A percentile compares a stretch with the other conserved stretches of the same genome.
Conservation (phyloP, 2,329 filamentous ascomycete species). For the Paramyrothecium roridum region DNA sequence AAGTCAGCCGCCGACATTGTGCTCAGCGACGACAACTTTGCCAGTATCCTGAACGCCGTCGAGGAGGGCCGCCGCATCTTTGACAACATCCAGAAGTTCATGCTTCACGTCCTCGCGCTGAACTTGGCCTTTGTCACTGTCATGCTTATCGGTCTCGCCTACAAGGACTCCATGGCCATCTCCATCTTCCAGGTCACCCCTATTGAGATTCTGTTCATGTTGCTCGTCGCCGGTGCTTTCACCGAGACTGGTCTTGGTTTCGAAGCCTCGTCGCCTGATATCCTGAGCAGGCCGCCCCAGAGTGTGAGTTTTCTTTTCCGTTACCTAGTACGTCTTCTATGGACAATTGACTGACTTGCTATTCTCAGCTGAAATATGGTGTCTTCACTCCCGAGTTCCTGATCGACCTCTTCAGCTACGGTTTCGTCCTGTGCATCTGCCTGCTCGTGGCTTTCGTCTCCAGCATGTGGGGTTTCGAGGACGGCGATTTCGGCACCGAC, state of each 20-base stretch:
- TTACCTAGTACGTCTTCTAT: too few species aligned
- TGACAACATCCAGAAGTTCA: constrained; percentile 70
- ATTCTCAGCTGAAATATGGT: constrained; percentile 36
- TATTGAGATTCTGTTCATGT: constrained; percentile 72
- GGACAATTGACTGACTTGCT: neutral
- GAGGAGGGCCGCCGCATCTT: constrained; percentile 67
- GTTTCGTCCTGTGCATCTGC: constrained; percentile 60
- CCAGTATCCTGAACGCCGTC: constrained; percentile 37
- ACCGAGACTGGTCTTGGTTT: constrained; percentile 72
- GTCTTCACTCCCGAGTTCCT: constrained; percentile 65
- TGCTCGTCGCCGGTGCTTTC: constrained; percentile 68
- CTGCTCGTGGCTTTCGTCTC: constrained; percentile 55
- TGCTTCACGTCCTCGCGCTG: constrained; percentile 62
- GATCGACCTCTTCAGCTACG: constrained; percentile 61
- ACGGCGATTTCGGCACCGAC: constrained; percentile 53
- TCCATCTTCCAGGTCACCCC: constrained; percentile 69
- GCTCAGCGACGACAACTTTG: constrained; percentile 68
- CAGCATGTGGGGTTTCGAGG: constrained; percentile 51
- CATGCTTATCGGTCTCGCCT: constrained; percentile 64
- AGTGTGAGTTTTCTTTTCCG: constrained; percentile 9
- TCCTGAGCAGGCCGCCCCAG: constrained; percentile 31
- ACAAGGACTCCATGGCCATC: constrained; percentile 60
- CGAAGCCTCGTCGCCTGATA: constrained; percentile 64
- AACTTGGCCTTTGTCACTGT: constrained; percentile 67
- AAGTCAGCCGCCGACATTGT: constrained; percentile 65